Conservation (phyloP, 805 yeast species). For the Dipodascopsis tothii region DNA sequence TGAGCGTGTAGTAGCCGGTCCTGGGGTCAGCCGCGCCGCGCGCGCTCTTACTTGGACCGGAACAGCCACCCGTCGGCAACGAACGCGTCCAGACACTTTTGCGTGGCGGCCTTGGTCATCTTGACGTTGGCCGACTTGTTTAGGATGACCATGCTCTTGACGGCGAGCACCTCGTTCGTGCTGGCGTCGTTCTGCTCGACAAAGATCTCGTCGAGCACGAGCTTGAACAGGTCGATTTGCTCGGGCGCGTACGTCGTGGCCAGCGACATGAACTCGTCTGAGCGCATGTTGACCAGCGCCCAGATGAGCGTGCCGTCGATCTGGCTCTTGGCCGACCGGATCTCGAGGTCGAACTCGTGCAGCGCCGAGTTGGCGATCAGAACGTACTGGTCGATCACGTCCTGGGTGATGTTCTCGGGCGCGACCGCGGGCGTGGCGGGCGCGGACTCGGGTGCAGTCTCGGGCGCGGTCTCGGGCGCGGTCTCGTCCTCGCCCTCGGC, state of each 20-base stretch:
- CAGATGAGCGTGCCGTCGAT: neutral
- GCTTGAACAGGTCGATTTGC: neutral
- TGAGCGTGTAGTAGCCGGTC: neutral
- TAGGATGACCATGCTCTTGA: neutral
- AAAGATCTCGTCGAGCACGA: neutral
- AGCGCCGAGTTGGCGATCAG: neutral
- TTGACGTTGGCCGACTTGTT: neutral
- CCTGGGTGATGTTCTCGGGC: neutral
- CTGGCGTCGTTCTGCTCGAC: neutral
- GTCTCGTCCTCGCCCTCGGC: no score
- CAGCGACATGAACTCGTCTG: neutral
- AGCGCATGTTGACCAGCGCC: neutral
- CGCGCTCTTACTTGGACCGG: neutral
- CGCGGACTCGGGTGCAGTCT: no score
- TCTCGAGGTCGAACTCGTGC: neutral
- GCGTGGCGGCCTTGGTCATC: conserved; percentile 1
- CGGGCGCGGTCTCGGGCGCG: no score
- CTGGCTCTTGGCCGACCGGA: neutral
- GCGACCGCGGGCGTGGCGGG: no score
- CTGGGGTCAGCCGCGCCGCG: neutral
- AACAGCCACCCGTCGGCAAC: conserved; percentile 1
- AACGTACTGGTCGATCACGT: neutral
- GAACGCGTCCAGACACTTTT: conserved; percentile 1
- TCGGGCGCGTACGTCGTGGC: conserved; percentile 3
- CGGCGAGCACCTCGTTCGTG: neutral